Evolutionary conservation across 1,284 basidiomycete genomes (phyloP), one percentile per base, ranked within the genome.

Genomic region (Cryptococcus depauperatus): DNA sequence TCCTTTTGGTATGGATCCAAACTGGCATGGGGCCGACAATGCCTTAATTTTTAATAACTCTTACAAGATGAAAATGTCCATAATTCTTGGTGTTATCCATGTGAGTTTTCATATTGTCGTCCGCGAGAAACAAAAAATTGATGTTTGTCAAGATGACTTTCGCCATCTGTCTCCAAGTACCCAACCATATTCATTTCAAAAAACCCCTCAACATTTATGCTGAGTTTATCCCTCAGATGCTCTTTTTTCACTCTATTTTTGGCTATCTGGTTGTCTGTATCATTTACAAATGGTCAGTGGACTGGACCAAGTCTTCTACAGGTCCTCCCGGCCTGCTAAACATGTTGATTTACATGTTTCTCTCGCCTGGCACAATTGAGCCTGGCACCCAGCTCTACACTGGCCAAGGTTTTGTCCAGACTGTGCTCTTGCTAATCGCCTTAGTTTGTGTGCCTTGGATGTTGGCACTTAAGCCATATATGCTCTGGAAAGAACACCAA

Each of bases 61-160:
- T 46, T 92, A 95, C 77, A 99, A 98, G 82, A 99, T 99, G 95
- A 98, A 99, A 77, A 92, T 98, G 90, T 89, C 90, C 14, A 85
- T 99, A 65, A 82, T 98, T 44, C 74, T 98, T 48, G 95, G 95
- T 72, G 93, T 98, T 55, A 85, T 88, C 56, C 95, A 98, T 70
- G 90, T 93, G 71, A 52, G 85, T 75, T 29, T 48, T 6, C 30
- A 2, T 27, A 19, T 33, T 7, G 28, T 34, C 5, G 10, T 9
- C 5, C 4, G 22, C 39, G 4, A 33, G 9, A 23, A 35, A 46
- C 46, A 39, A 23, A 32, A 23, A n/a, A n/a, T n/a, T n/a, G n/a
- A n/a, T n/a, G 28, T 13, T 41, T 30, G 28, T 51, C 2, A 58
- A 95, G 90, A 98, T 98, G 93, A 89, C 93, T 10, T 97, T 98